A percentile compares a stretch with the other conserved stretches of the same genome.
These are phyloP conservation scores for Boletus sensibilis DNA, from an alignment of 768 basidiomycete species.

Conservation along the genomic window DNA sequence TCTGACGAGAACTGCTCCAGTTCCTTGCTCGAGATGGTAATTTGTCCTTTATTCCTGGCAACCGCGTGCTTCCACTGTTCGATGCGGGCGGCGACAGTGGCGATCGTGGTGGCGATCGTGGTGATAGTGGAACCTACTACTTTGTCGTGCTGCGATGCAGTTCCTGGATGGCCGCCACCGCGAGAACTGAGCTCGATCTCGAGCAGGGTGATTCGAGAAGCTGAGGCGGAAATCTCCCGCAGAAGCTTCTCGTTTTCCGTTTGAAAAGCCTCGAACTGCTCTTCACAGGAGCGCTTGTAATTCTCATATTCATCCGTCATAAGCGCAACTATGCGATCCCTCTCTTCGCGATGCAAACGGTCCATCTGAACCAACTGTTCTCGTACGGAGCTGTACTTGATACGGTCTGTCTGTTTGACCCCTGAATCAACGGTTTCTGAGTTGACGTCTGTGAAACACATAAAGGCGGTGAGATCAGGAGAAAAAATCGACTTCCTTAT, in stretches of 20 bases:
- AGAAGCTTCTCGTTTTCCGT: neutral
- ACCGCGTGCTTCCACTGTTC: neutral
- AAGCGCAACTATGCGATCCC: neutral
- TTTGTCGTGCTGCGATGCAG: neutral
- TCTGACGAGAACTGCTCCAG: slow-evolving; percentile 4
- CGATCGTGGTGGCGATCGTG: neutral
- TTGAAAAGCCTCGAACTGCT: neutral
- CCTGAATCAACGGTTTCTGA: neutral
- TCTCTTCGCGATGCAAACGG: slow-evolving; percentile 1
- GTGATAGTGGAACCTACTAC: neutral
- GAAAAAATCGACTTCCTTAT: neutral
- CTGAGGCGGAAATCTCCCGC: neutral
- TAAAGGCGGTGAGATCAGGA: neutral
- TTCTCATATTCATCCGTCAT: neutral
- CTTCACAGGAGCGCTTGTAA: neutral
- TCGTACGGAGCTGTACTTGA: neutral
- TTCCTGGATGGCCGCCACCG: no score
- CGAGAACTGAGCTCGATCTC: neutral
- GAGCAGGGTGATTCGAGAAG: neutral
- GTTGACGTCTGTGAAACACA: neutral
- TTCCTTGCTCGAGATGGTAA: slow-evolving; percentile 3
- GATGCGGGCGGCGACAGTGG: slow-evolving; percentile 1
- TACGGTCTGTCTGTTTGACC: neutral
- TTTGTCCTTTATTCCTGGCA: neutral
- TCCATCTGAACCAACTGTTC: neutral